These are phyloP conservation scores for Tulasnella sp. DNA, from an alignment of 768 basidiomycete genomes.

Conservation along the genomic window DNA sequence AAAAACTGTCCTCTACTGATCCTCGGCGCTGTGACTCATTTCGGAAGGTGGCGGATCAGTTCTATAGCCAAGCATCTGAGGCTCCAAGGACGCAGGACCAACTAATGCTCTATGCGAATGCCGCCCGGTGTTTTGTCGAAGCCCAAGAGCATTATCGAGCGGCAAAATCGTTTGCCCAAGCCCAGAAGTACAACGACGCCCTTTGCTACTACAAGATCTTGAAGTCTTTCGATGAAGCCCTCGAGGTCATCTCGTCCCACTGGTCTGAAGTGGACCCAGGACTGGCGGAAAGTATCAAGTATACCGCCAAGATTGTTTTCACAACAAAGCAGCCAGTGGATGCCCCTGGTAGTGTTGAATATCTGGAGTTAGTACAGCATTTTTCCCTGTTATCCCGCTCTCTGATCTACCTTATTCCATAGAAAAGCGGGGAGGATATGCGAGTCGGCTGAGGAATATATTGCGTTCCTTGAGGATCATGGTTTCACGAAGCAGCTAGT, in stretches of 20 bases:
- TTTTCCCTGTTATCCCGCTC: too few relatives aligned
- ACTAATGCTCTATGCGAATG: not conserved
- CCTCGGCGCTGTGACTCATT: not conserved
- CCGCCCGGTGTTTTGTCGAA: not conserved
- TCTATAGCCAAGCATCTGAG: not conserved
- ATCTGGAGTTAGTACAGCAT: too few relatives aligned
- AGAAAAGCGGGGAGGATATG: conserved; percentile 43
- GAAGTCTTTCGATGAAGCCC: conserved; percentile 1
- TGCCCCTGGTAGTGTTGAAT: too few relatives aligned
- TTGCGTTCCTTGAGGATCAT: conserved; percentile 45
- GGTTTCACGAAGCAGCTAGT: conserved; percentile 41
- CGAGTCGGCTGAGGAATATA: conserved; percentile 35
- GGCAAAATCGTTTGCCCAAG: not conserved
- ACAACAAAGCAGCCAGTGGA: too few relatives aligned
- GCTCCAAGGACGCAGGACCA: not conserved
- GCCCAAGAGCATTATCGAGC: not conserved
- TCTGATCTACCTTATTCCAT: too few relatives aligned
- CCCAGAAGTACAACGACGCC: conserved; percentile 10
- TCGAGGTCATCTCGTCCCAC: conserved; percentile 21
- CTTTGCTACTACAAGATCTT: conserved; percentile 2
- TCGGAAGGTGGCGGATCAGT: not conserved
- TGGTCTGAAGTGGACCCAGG: conserved; percentile 25
- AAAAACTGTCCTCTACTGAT: not conserved
- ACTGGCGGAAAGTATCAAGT: conserved; percentile 29
- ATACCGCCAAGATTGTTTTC: conserved; percentile 37